These are phyloP conservation scores for Solanum arcanum DNA, from an alignment of 257 asterid species.

Conservation along the genomic window DNA sequence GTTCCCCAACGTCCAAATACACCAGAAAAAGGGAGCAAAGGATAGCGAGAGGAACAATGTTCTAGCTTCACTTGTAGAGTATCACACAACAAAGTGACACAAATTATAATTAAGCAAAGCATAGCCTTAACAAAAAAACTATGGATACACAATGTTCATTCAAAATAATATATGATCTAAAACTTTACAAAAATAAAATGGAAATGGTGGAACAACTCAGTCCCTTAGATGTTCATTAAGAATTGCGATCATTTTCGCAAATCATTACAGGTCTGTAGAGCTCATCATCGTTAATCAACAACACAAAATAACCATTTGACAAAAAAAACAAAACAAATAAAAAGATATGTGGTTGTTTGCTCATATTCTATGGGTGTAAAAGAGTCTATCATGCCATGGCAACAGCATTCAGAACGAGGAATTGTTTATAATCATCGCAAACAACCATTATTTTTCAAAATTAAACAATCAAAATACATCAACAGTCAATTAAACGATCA, in stretches of 20 bases:
- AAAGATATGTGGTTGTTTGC: slow-evolving; percentile 9
- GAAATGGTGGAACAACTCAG: not conserved
- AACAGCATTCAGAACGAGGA: slow-evolving; percentile 64
- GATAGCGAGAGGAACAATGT: not conserved
- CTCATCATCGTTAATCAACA: not conserved
- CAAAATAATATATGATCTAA: not conserved
- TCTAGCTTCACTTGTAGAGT: not conserved
- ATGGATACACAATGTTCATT: not conserved
- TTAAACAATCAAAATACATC: not conserved
- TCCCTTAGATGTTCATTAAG: not conserved
- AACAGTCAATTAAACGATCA: not conserved
- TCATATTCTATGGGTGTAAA: slow-evolving; percentile 81
- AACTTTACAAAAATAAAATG: not conserved
- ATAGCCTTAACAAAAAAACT: not conserved
- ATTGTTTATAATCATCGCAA: slow-evolving; percentile 58
- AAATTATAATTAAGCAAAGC: not conserved
- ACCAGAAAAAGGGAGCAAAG: not conserved
- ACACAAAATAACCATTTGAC: not conserved
- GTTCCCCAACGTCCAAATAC: not conserved
- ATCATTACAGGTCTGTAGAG: not conserved
- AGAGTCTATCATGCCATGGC: slow-evolving; percentile 58
- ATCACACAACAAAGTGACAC: not conserved
- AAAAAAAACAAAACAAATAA: too few species aligned
- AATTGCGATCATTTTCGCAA: not conserved
- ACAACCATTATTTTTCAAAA: not conserved